Evolutionary conservation across 257 asterid species (phyloP).

Genomic region (Solanum bulbocastanum): DNA sequence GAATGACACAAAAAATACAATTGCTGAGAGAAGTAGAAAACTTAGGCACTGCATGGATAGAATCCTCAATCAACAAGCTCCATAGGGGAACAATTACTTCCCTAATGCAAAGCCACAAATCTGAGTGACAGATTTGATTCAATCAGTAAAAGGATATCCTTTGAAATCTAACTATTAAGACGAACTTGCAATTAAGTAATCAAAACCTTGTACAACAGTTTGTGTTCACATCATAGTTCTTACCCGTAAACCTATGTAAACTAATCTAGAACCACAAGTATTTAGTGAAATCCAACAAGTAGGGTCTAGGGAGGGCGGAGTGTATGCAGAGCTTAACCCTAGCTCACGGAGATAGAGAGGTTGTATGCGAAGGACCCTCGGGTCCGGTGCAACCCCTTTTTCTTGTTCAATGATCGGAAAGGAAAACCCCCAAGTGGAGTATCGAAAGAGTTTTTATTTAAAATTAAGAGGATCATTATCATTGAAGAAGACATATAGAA

Average conservation of each 20-base stretch:
- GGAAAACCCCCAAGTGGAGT: background rate
- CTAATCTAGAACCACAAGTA: background rate
- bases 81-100: background rate
- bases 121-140: background rate
- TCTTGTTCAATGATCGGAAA: background rate
- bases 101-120: background rate
- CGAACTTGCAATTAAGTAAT: background rate
- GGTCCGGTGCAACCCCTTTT: background rate
- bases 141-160: background rate
- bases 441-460: background rate
- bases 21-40: background rate
- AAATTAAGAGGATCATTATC: background rate
- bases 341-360: background rate
- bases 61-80: background rate
- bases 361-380: background rate
- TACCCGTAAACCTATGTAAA: background rate
- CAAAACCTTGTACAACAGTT: background rate
- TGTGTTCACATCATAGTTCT: background rate
- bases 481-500: background rate
- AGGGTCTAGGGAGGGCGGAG: background rate
- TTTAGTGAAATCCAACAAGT: background rate
- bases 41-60: background rate
- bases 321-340: background rate
- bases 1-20: background rate
- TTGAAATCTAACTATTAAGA: background rate